Evolutionary conservation across 371 early-diverging fungal genomes (phyloP).

Genomic region (Rhizopus sp.): DNA sequence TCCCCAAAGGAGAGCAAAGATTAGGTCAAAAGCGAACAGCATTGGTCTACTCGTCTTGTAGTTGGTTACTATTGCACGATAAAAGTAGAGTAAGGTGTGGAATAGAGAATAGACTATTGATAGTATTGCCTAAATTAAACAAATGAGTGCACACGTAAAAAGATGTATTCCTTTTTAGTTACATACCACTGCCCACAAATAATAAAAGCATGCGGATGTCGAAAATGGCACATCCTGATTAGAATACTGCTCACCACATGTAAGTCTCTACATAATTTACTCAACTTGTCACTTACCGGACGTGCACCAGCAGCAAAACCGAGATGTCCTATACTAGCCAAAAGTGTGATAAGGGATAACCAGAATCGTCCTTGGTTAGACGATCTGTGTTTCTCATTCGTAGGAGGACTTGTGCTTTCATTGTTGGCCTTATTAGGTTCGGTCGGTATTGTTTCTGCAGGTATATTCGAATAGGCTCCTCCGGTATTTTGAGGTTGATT

Average conservation of each 20-base stretch:
- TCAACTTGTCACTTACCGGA: slow-evolving; percentile 32
- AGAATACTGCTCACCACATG: slow-evolving; percentile 25
- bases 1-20: slow-evolving; percentile 53
- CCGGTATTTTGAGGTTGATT: slow-evolving; percentile 10
- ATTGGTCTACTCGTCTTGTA: slow-evolving; percentile 48
- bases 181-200: slow-evolving; percentile 45
- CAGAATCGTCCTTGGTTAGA: slow-evolving; percentile 33
- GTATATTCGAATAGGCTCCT: slow-evolving; percentile 7
- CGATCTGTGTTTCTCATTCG: slow-evolving; percentile 18
- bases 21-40: slow-evolving; percentile 43
- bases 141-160: not conserved
- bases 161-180: slow-evolving; percentile 12
- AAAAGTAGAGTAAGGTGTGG: slow-evolving; percentile 44
- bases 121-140: slow-evolving; percentile 35
- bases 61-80: slow-evolving; percentile 39
- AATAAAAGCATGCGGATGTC: slow-evolving; percentile 39
- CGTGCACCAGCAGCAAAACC: slow-evolving; percentile 53
- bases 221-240: slow-evolving; percentile 37
- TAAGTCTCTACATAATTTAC: not conserved
- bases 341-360: slow-evolving; percentile 35
- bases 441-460: not conserved
- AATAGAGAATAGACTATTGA: slow-evolving; percentile 45
- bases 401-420: not conserved
- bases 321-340: slow-evolving; percentile 41
- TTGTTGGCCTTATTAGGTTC: not conserved